Evolutionary conservation across 225 moss, liverwort and hornwort species (phyloP), one percentile per base, ranked within the genome.

Genomic region (Neckera pumila): DNA sequence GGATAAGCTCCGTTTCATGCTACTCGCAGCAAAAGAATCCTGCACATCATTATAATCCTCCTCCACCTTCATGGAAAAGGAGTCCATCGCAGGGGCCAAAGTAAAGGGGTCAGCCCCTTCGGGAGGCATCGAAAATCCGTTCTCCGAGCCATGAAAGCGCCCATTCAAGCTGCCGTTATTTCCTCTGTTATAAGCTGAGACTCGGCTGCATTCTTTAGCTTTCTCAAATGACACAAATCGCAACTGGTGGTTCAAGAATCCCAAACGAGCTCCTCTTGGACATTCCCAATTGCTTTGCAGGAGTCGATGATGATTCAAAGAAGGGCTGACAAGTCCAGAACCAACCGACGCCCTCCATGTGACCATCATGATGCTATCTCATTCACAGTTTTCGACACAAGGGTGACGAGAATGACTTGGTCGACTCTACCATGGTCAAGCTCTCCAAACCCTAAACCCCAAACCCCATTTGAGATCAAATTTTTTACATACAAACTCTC

Each of bases 1-100:
- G 54, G 95, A 94, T 59, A 93, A 90, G 87, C 93, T 94, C 80
- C 88, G 89, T 56, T 87, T 89, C 83, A 87, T 89, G 73, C 92
- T 89, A 77, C 89, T 91, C 60, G 91, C 91, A 47, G 80, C 88
- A 72, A 90, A 88, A 61, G 90, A 90, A 73, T 94, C 94, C 87
- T 91, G 92, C 18, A 91, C 90, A 74, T 90, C 91, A 49, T 85
- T 87, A 17, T 87, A 92, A 76, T 91, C 90, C 86, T 93, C 92
- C 87, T 93, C 91, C 80, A 89, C 89, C 88, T 89, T 90, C 28
- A 78, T 86, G n/a, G 89, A 89, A 54, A 93, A 88, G 34, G 93
- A 90, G 38, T 92, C 91, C 88, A 92, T 92, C 66, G 90, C 90
- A 14, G 93, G 84, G 60, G 94, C 91, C 63, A 89, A 77, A 47